Evolutionary conservation across 495 filamentous ascomycete species (phyloP), one percentile per base, ranked within the genome.

Genomic region (Thermothielavioides terrestris): DNA sequence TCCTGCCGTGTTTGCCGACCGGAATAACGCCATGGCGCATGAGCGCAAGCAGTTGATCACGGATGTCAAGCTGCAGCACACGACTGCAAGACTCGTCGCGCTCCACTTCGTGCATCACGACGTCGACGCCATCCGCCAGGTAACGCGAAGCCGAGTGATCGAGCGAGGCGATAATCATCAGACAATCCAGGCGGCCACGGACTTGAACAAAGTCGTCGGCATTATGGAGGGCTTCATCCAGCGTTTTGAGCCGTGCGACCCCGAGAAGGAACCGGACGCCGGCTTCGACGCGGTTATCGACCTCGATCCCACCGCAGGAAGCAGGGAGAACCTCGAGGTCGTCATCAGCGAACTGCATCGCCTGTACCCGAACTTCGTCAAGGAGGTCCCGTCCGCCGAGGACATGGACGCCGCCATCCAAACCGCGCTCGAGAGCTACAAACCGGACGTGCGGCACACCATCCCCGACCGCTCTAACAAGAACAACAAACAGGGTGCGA

Each of bases 161-260:
- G 71, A 77, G 1, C 86, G 92, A 12, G 92, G 92, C 0, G 89
- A 99, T 65, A 97, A 96, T 61, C 92, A 99, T 59, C 92, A 99
- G 64, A 96, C 91, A 10, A 99, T 99, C 58, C 89, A 91, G 50
- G 86, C 91, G 4, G 83, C 80, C 11, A 79, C 76, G 27, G 70
- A 79, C 40, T 65, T 68, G 31, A 65, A 71, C 12, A 88, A 94
- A 62, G 81, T 91, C 28, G 72, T 88, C 20, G 79, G 80, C 8
- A 97, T 99, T 59, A 97, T 99, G 92, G 84, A 95, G 53, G 88
- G 89, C 30, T 99, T 99, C 70, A 71, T 98, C 37, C 52, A 68
- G 0, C 83, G 92, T 14, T 99, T 96, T 63, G 83, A 97, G 65
- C 77, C 80, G 3, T 68, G 88, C 47, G 75, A 96, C 53, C 64